Evolutionary conservation across 306 rosid species (phyloP).

Genomic region (Castanea sativa): DNA sequence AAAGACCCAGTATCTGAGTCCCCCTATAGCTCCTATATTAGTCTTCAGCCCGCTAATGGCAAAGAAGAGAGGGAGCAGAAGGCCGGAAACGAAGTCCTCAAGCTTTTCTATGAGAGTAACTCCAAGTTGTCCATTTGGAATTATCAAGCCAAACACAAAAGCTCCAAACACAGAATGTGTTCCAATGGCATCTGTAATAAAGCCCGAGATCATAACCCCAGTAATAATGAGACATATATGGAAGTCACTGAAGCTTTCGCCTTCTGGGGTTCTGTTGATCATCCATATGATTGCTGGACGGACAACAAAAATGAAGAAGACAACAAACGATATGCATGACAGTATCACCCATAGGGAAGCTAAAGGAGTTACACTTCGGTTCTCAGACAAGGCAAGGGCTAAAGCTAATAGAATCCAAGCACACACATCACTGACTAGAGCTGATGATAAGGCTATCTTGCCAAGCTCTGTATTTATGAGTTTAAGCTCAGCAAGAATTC

Average conservation of each 20-base stretch:
- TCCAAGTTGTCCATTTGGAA: constrained; percentile 90
- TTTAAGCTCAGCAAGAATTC: constrained; percentile 77
- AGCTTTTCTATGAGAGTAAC: constrained; percentile 85
- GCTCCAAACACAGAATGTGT: constrained; percentile 96
- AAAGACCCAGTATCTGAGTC: constrained; percentile 48
- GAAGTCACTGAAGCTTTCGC: constrained; percentile 72
- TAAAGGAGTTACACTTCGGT: constrained; percentile 31
- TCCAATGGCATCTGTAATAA: constrained; percentile 87
- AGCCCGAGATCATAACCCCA: constrained; percentile 87
- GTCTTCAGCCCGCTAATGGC: constrained; percentile 89
- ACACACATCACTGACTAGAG: constrained; percentile 75
- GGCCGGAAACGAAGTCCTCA: constrained; percentile 91
- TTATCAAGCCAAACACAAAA: constrained; percentile 78
- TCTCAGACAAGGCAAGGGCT: constrained; percentile 76
- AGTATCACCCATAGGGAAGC: constrained; percentile 79
- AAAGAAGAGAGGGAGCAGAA: constrained; percentile 83
- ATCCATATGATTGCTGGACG: constrained; percentile 68
- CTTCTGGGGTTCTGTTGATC: constrained; percentile 76
- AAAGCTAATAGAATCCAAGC: constrained; percentile 83
- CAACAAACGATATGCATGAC: constrained; percentile 63
- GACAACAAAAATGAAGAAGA: constrained; percentile 42
- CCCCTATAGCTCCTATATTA: constrained; percentile 32
- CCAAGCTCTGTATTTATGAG: constrained; percentile 77
- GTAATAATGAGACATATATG: constrained; percentile 72
- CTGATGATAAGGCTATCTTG: constrained; percentile 60